A percentile compares a stretch with the other conserved stretches of the same genome.
Conservation (phyloP, 768 basidiomycete genomes). For the Tephrocybe sp. region DNA sequence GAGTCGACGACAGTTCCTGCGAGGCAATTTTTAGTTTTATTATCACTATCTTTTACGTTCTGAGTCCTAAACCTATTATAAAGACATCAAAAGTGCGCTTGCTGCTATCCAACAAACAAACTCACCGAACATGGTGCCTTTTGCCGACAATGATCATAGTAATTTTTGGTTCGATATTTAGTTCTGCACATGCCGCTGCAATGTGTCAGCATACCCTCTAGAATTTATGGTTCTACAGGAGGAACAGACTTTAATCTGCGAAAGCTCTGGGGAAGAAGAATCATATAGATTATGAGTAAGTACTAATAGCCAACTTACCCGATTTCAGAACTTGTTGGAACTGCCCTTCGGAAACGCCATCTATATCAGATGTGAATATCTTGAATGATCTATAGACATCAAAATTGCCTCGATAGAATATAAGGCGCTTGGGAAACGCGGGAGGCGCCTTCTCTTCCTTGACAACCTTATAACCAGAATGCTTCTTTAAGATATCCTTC, state of each 20-base stretch:
- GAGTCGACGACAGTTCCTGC: conserved; percentile 79
- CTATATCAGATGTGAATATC: conserved; percentile 26
- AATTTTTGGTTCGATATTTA: background rate
- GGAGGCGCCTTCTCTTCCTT: conserved; percentile 38
- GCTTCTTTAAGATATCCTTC: conserved; percentile 53
- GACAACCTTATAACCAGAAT: conserved; percentile 47
- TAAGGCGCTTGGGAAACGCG: conserved; percentile 49
- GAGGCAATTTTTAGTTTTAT: conserved; percentile 61
- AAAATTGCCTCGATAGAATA: conserved; percentile 67
- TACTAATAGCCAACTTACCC: conserved; percentile 35
- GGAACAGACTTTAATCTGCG: conserved; percentile 48
- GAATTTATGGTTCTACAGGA: background rate
- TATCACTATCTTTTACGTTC: conserved; percentile 45
- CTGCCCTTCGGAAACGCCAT: conserved; percentile 51
- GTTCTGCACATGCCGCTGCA: conserved; percentile 55
- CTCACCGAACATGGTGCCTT: background rate
- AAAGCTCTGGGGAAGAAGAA: conserved; percentile 43
- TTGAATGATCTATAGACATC: conserved; percentile 11
- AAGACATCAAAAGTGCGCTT: background rate
- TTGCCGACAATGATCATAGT: background rate
- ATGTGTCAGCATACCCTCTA: background rate
- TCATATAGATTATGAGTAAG: background rate
- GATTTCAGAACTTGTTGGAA: conserved; percentile 50
- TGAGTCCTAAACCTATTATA: conserved; percentile 30
- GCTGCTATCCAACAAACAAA: background rate